These are phyloP conservation scores for Thozetella sp. DNA, from an alignment of 495 filamentous ascomycete genomes.

Conservation along the genomic window DNA sequence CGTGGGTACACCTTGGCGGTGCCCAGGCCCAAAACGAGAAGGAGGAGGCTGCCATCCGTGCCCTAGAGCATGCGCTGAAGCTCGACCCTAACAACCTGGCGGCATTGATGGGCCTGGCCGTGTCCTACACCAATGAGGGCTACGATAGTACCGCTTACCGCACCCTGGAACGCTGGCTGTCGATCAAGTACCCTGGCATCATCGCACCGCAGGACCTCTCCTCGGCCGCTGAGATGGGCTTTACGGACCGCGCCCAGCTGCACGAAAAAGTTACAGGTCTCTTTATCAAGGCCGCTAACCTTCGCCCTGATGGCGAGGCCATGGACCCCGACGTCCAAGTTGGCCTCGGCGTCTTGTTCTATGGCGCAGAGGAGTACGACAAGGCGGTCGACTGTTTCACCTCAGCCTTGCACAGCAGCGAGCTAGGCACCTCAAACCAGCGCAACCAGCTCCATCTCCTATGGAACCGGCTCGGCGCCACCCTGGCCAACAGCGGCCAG, in stretches of 20 bases:
- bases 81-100: slow-evolving; percentile 83
- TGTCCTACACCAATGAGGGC: slow-evolving; percentile 99
- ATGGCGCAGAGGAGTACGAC: slow-evolving; percentile 95
- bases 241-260: slow-evolving; percentile 87
- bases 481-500: slow-evolving; percentile 90
- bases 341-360: slow-evolving; percentile 95
- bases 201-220: slow-evolving; percentile 69
- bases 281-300: slow-evolving; percentile 90
- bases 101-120: slow-evolving; percentile 92
- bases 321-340: slow-evolving; percentile 99
- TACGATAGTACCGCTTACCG: slow-evolving; percentile 97
- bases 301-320: slow-evolving; percentile 79
- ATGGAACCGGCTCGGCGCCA: slow-evolving; percentile 97
- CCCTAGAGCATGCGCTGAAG: slow-evolving; percentile 88
- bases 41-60: slow-evolving; percentile 96
- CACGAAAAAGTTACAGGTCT: slow-evolving; percentile 88
- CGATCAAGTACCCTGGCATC: slow-evolving; percentile 85
- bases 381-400: slow-evolving; percentile 99
- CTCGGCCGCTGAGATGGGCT: slow-evolving; percentile 75
- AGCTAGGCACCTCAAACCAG: slow-evolving; percentile 76
- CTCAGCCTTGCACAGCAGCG: slow-evolving; percentile 79
- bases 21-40: slow-evolving; percentile 99
- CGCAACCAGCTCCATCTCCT: slow-evolving; percentile 83
- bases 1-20: slow-evolving; percentile 88
- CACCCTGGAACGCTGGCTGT: slow-evolving; percentile 94